Evolutionary conservation across 2,329 filamentous ascomycete species (phyloP), one percentile per base, ranked within the genome.

Genomic region (Cordyceps farinosa): DNA sequence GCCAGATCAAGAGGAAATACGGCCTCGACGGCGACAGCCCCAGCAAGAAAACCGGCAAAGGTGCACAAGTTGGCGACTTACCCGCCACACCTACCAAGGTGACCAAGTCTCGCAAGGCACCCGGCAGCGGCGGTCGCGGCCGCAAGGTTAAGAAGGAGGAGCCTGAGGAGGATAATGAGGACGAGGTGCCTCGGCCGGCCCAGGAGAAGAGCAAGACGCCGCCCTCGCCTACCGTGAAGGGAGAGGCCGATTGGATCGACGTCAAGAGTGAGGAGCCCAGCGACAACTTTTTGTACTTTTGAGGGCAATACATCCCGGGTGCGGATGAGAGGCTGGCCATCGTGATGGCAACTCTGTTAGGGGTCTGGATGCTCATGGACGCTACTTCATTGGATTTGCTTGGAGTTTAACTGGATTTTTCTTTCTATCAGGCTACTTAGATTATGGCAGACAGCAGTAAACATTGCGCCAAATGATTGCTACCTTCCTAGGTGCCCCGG

Each of bases 1-100:
- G 79, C 3, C 80, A 84, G 64, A 77, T 84, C 65, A 83, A 79
- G 70, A 73, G 74, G 52, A 81, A 82, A 71, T 72, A 80, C 0
- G 76, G 77, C 3, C 73, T 80, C 47, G 69, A 68, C 44, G 70
- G 69, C 64, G 72, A 74, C 5, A 52, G 60, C 10, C 42, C 64
- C 38, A 17, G 38, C 11, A 61, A 55, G 6, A 27, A 52, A 38
- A 42, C 65, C 9, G 45, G 30, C 65, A 50, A 29, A 7, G 54
- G 13, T 17, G 45, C 44, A 13, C 30, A 3, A 13, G 47, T 45
- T 67, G 66, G 5, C 55, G 38, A 63, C 55, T 4, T 51, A 8
- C 47, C 56, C n/a, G 9, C 27, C n/a, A 62, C 32, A 22, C n/a
- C 50, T 27, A 63, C 30, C 29, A 64, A 59, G 64, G 63, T 59